Evolutionary conservation across 1,284 basidiomycete genomes (phyloP).

Genomic region (Irpex sp.): DNA sequence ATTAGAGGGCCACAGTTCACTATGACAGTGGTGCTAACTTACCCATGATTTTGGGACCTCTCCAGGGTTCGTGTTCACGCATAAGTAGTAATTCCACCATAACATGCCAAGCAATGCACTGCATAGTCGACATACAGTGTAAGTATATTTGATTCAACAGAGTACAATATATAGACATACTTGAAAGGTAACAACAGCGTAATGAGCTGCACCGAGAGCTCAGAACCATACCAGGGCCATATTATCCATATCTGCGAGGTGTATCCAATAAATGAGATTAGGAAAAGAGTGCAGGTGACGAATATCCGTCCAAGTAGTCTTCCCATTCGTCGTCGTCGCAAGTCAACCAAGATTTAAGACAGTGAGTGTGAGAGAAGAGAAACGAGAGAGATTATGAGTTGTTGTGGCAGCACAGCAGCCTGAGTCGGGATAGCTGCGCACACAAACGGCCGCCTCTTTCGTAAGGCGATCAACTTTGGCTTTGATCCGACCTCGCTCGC

Average conservation of each 20-base stretch:
- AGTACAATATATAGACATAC: constrained; percentile 39
- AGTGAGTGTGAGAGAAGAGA: constrained; percentile 3
- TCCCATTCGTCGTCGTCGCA: constrained; percentile 30
- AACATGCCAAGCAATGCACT: constrained; percentile 75
- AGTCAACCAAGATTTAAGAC: constrained; percentile 21
- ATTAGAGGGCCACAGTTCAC: neutral
- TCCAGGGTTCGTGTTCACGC: constrained; percentile 79
- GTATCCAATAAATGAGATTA: constrained; percentile 88
- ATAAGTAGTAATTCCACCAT: constrained; percentile 84
- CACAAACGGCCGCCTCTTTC: neutral
- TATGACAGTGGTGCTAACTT: constrained; percentile 20
- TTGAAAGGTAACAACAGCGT: constrained; percentile 84
- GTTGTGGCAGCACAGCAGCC: neutral
- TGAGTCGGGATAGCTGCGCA: neutral
- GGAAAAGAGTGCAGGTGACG: constrained; percentile 63
- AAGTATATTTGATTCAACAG: neutral
- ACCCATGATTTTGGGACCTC: constrained; percentile 81
- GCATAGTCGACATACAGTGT: neutral
- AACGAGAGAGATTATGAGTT: too few relatives aligned
- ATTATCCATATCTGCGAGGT: constrained; percentile 86
- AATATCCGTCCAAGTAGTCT: constrained; percentile 53
- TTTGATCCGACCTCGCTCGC: constrained; percentile 3
- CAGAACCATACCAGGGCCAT: constrained; percentile 86
- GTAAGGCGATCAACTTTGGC: neutral
- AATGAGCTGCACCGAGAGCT: constrained; percentile 65